A percentile compares a stretch with the other conserved stretches of the same genome.
Evolutionary conservation across 177 flowering plant species (phyloP).

Genomic region (Telopea speciosissima): DNA sequence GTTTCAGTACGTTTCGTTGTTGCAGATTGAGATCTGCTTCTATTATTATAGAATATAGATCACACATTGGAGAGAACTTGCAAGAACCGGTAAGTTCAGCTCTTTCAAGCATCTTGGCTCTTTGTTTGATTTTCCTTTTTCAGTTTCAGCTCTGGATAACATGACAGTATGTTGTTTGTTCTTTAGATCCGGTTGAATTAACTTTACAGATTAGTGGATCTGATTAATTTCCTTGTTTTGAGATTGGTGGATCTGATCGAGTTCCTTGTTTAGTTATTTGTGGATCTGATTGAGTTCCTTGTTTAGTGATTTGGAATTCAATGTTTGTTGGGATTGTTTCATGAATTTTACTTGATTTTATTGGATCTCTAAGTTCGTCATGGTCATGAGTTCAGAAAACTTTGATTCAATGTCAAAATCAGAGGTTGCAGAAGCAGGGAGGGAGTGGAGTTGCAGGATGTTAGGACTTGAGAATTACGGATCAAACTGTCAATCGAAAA

Average conservation of each 20-base stretch:
- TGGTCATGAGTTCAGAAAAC: background rate
- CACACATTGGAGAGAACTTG: background rate
- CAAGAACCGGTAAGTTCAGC: background rate
- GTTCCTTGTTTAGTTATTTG: too few relatives aligned
- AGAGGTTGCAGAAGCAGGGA: too few relatives aligned
- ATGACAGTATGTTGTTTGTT: background rate
- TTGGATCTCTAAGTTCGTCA: background rate
- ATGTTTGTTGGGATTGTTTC: background rate
- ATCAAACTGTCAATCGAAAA: too few relatives aligned
- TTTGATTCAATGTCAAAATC: too few relatives aligned
- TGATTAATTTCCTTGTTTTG: too few relatives aligned
- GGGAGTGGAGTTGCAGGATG: too few relatives aligned
- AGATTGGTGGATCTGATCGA: background rate
- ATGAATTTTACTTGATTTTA: background rate
- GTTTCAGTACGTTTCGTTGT: background rate
- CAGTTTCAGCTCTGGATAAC: background rate
- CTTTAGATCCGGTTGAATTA: background rate
- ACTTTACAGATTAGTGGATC: too few relatives aligned
- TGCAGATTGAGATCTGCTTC: background rate
- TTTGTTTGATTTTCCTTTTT: background rate
- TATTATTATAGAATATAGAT: background rate
- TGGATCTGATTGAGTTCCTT: too few relatives aligned
- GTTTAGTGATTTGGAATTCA: background rate
- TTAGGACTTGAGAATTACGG: too few relatives aligned
- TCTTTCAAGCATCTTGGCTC: background rate